Evolutionary conservation across 208 protist species (phyloP).

Genomic region (Trypanosoma conorhini): DNA sequence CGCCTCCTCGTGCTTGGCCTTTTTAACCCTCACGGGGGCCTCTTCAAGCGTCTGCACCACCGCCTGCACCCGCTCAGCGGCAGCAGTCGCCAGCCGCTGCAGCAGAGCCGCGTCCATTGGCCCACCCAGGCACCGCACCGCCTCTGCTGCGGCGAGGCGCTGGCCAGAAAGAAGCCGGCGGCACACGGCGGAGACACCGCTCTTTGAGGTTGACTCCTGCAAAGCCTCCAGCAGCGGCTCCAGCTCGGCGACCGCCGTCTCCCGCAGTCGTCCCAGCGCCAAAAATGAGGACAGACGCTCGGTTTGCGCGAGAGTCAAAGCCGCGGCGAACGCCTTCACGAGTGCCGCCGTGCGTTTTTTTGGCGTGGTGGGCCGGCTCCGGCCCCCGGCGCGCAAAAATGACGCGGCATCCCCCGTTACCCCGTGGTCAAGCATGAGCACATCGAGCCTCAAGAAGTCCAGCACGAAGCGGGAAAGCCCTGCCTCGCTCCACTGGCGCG

Average conservation of each 20-base stretch:
- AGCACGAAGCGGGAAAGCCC: conserved; percentile 8
- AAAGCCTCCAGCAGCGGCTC: conserved; percentile 19
- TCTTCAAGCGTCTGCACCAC: conserved; percentile 28
- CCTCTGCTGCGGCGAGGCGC: neutral
- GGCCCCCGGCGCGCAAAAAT: conserved; percentile 13
- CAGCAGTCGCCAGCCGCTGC: neutral
- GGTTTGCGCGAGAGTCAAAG: conserved; percentile 33
- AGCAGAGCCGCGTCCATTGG: neutral
- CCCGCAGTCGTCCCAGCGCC: conserved; percentile 4
- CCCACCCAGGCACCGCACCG: neutral
- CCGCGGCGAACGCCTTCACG: conserved; percentile 33
- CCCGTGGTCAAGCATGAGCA: conserved; percentile 10
- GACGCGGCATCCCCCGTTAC: conserved; percentile 15
- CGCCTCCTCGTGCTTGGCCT: neutral
- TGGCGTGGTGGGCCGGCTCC: neutral
- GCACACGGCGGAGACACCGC: conserved; percentile 15
- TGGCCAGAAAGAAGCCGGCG: conserved; percentile 8
- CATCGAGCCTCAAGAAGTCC: conserved; percentile 17
- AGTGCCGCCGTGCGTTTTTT: conserved; percentile 29
- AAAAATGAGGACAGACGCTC: conserved; percentile 6
- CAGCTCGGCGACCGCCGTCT: conserved; percentile 21
- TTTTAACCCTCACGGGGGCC: conserved; percentile 2
- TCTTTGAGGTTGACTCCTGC: conserved; percentile 1
- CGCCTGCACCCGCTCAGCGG: conserved; percentile 20
- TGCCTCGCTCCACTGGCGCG: conserved; percentile 10